Evolutionary conservation across 257 asterid species (phyloP).

Genomic region (Rehmannia glutinosa): DNA sequence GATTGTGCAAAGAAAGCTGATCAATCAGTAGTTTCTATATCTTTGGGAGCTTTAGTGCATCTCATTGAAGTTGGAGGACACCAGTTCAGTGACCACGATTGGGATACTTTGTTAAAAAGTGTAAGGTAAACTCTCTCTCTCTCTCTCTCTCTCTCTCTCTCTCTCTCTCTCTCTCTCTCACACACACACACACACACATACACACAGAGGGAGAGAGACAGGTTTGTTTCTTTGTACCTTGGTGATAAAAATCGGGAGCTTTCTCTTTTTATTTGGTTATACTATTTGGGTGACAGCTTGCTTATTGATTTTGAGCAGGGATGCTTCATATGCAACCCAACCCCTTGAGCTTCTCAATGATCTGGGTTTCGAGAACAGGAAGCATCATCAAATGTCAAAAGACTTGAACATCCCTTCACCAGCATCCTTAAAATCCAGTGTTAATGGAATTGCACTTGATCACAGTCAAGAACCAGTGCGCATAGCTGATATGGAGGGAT

Average conservation of each 20-base stretch:
- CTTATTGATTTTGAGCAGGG: slow-evolving; percentile 47
- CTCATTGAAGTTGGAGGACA: slow-evolving; percentile 98
- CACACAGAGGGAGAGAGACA: background rate
- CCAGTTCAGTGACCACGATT: slow-evolving; percentile 80
- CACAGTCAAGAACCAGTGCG: slow-evolving; percentile 38
- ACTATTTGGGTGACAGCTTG: slow-evolving; percentile 10
- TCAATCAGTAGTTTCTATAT: slow-evolving; percentile 88
- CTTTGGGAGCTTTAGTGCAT: slow-evolving; percentile 96
- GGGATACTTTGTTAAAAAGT: slow-evolving; percentile 93
- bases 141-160: slow-evolving; percentile 3
- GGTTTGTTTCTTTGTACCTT: background rate
- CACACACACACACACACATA: background rate
- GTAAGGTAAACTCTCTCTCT: slow-evolving; percentile 47
- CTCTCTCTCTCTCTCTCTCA: background rate
- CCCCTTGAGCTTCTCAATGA: slow-evolving; percentile 96
- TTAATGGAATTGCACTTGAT: slow-evolving; percentile 36
- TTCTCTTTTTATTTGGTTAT: slow-evolving; percentile 16
- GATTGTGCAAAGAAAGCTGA: slow-evolving; percentile 96
- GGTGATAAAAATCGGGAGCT: background rate
- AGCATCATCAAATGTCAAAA: slow-evolving; percentile 37
- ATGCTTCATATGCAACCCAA: slow-evolving; percentile 88
- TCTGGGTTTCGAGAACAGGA: slow-evolving; percentile 57
- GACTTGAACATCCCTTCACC: slow-evolving; percentile 33
- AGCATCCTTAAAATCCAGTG: slow-evolving; percentile 15
- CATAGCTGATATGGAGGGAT: slow-evolving; percentile 45